Percentiles rank a stretch among this genome's conserved stretches.
Evolutionary conservation across 371 early-diverging fungal genomes (phyloP).

Genomic region (Mucor piriformis): DNA sequence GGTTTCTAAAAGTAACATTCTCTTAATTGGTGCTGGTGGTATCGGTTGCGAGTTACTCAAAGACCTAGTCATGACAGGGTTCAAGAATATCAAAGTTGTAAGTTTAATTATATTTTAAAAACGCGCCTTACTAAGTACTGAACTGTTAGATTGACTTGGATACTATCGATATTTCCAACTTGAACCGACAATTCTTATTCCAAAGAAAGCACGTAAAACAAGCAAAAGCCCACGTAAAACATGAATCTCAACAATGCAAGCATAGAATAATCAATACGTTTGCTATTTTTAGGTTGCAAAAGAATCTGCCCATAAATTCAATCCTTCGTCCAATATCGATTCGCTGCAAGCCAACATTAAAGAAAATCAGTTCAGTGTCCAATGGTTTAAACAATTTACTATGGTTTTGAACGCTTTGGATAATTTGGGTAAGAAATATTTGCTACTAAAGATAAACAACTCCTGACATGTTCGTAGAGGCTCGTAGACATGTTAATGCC

Average conservation of each 20-base stretch:
- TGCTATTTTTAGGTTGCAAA: slow-evolving; percentile 80
- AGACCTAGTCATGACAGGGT: slow-evolving; percentile 90
- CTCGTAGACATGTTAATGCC: slow-evolving; percentile 93
- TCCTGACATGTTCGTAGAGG: slow-evolving; percentile 60
- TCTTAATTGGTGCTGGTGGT: slow-evolving; percentile 95
- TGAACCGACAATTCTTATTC: slow-evolving; percentile 99
- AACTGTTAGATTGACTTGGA: slow-evolving; percentile 88
- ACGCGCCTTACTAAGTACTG: not conserved
- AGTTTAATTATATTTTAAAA: not conserved
- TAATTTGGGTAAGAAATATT: slow-evolving; percentile 77
- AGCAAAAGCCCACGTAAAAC: slow-evolving; percentile 83
- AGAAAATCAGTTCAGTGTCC: slow-evolving; percentile 77
- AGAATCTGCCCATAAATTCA: slow-evolving; percentile 82
- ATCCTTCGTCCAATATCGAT: slow-evolving; percentile 74
- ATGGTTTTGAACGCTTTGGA: slow-evolving; percentile 98
- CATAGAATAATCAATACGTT: too few species aligned
- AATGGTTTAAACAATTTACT: slow-evolving; percentile 92
- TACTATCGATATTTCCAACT: slow-evolving; percentile 97
- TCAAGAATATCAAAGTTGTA: slow-evolving; percentile 81
- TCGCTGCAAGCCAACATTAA: slow-evolving; percentile 88
- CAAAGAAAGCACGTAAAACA: slow-evolving; percentile 90
- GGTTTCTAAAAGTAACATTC: slow-evolving; percentile 47
- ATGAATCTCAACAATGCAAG: not conserved
- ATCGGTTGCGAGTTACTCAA: slow-evolving; percentile 99
- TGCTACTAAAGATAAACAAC: not conserved